phyloP scores from a whole-genome alignment of 2,329 filamentous ascomycete species.

The Teratosphaeria epicoccoides region DNA sequence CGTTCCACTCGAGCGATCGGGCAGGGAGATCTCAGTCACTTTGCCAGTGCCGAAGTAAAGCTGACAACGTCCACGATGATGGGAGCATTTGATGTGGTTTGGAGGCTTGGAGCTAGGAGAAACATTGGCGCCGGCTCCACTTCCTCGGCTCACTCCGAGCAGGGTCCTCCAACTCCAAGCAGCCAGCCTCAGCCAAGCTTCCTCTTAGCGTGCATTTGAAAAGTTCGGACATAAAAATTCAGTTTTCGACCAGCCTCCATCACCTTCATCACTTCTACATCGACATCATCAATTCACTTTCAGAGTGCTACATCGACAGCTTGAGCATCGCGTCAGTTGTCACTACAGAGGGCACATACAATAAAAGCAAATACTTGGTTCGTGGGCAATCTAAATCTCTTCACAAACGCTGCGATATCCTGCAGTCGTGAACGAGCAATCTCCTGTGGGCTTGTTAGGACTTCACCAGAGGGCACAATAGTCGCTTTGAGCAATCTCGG shows the following conservation, averaged over 20 bases:
- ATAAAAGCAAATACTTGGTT: slow-evolving; percentile 6
- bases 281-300: not conserved
- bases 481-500: slow-evolving; percentile 29
- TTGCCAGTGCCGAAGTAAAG: no score
- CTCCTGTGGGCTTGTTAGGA: slow-evolving; percentile 7
- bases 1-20: not conserved
- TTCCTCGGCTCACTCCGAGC: not conserved
- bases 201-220: not conserved
- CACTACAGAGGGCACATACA: not conserved
- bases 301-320: not conserved
- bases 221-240: not conserved
- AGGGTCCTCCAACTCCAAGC: no score
- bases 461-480: slow-evolving; percentile 16
- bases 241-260: not conserved
- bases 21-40: not conserved
- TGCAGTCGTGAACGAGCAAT: slow-evolving; percentile 8
- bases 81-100: no score
- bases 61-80: no score
- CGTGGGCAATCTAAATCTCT: slow-evolving; percentile 6
- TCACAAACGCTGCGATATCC: slow-evolving; percentile 4
- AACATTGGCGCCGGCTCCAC: not conserved
- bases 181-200: no score
- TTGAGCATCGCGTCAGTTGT: slow-evolving; percentile 1
- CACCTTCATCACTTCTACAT: not conserved
- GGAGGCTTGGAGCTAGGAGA: not conserved